Percentiles rank a stretch among this genome's conserved stretches.
Conservation (phyloP, 257 asterid species). For the Eucommia ulmoides region DNA sequence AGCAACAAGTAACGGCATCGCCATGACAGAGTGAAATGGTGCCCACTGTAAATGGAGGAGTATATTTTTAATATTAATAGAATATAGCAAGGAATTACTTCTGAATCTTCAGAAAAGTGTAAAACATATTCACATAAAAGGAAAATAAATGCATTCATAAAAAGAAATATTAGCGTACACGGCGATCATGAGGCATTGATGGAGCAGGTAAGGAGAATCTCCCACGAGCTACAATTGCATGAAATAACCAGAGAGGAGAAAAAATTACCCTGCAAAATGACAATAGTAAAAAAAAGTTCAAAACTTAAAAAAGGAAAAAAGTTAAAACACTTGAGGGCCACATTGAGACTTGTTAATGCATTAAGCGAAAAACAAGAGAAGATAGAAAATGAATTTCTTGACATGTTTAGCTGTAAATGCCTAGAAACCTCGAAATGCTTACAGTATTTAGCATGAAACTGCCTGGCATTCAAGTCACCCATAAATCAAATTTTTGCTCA, state of each 20-base stretch:
- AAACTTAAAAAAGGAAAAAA: not conserved
- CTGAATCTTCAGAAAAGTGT: too few species aligned
- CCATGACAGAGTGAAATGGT: slow-evolving; percentile 80
- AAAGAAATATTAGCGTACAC: slow-evolving; percentile 45
- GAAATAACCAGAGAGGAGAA: slow-evolving; percentile 89
- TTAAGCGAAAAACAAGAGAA: not conserved
- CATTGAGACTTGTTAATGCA: not conserved
- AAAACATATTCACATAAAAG: too few species aligned
- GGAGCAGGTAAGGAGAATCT: slow-evolving; percentile 99
- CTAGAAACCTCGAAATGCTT: not conserved
- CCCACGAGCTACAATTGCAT: slow-evolving; percentile 88
- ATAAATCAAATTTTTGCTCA: too few species aligned
- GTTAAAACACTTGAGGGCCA: not conserved
- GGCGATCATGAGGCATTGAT: slow-evolving; percentile 83
- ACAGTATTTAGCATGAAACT: too few species aligned
- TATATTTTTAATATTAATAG: slow-evolving; percentile 9
- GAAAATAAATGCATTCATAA: too few species aligned
- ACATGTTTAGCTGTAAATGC: not conserved
- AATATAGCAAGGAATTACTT: too few species aligned
- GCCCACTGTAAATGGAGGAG: slow-evolving; percentile 73
- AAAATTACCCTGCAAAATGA: slow-evolving; percentile 54
- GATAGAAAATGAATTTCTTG: not conserved
- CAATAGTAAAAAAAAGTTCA: slow-evolving; percentile 3
- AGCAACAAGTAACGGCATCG: slow-evolving; percentile 81
- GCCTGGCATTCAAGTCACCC: too few species aligned